Conservation (phyloP, 192 early-diverging fungal species). For the Backusella liffmaniae region DNA sequence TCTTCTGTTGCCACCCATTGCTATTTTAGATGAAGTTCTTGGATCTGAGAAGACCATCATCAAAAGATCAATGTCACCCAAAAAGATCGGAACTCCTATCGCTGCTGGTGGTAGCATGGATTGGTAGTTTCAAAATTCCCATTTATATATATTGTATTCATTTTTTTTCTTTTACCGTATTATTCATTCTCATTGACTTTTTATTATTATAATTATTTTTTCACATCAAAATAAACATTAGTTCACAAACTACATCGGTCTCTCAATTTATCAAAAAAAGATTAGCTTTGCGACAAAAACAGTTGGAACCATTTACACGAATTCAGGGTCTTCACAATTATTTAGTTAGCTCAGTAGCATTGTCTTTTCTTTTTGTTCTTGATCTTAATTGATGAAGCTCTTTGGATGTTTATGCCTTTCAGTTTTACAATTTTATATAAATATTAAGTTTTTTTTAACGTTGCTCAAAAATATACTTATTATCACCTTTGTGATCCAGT, state of each 20-base stretch:
- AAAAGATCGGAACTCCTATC: not conserved
- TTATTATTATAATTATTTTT: not conserved
- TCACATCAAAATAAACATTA: not conserved
- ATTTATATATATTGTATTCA: not conserved
- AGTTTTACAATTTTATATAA: not conserved
- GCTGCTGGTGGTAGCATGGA: not conserved
- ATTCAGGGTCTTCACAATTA: not conserved
- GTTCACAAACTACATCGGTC: not conserved
- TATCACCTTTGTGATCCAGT: not conserved
- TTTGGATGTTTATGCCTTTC: not conserved
- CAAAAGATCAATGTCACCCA: constrained; percentile 19
- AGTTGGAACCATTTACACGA: constrained; percentile 6
- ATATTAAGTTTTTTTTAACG: not conserved
- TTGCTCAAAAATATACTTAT: constrained; percentile 8
- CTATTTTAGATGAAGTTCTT: constrained; percentile 48
- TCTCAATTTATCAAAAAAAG: not conserved
- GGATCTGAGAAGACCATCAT: constrained; percentile 53
- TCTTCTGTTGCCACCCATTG: constrained; percentile 43
- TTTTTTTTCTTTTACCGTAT: not conserved
- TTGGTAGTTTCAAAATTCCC: not conserved
- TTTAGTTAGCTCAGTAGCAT: not conserved
- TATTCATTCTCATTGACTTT: not conserved
- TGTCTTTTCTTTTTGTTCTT: not conserved
- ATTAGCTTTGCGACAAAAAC: not conserved
- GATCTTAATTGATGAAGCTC: not conserved